These are phyloP conservation scores for Hypoxylon fuscum DNA, from an alignment of 495 filamentous ascomycete genomes.

Conservation along the genomic window DNA sequence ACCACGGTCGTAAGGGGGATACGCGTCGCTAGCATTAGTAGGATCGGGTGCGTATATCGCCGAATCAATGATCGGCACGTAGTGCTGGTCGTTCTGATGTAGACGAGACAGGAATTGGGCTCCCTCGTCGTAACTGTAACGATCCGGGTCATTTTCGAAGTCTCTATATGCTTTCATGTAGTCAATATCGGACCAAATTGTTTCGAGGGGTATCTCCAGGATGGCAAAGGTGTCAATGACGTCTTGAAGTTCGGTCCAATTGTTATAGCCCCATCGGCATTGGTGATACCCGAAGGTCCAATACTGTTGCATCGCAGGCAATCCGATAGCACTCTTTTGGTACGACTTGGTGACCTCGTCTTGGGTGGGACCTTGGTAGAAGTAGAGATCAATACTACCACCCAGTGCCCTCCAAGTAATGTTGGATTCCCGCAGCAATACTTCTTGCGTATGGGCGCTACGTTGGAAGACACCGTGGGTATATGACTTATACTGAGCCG, in stretches of 20 bases:
- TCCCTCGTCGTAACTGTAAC: slow-evolving; percentile 71
- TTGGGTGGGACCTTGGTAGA: slow-evolving; percentile 77
- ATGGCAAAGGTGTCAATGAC: slow-evolving; percentile 78
- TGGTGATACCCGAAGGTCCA: slow-evolving; percentile 89
- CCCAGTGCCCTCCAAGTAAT: slow-evolving; percentile 85
- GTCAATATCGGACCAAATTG: slow-evolving; percentile 85
- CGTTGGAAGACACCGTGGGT: slow-evolving; percentile 87
- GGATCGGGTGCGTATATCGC: slow-evolving; percentile 83
- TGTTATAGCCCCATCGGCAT: slow-evolving; percentile 83
- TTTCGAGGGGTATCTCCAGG: slow-evolving; percentile 82
- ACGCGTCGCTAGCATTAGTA: slow-evolving; percentile 73
- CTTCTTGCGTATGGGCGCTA: slow-evolving; percentile 81
- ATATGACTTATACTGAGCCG: slow-evolving; percentile 66
- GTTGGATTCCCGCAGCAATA: slow-evolving; percentile 68
- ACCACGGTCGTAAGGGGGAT: slow-evolving; percentile 74
- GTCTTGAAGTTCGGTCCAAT: slow-evolving; percentile 77
- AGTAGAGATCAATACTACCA: slow-evolving; percentile 84
- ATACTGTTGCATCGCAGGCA: slow-evolving; percentile 87
- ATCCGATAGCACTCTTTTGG: slow-evolving; percentile 70
- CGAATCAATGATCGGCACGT: slow-evolving; percentile 84
- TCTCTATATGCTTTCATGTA: slow-evolving; percentile 76
- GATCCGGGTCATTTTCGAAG: slow-evolving; percentile 77
- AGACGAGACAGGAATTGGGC: slow-evolving; percentile 71
- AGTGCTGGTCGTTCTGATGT: slow-evolving; percentile 75
- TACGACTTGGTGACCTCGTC: slow-evolving; percentile 77